Base-by-base conservation (phyloP, 2,329 filamentous ascomycete genomes). In the Zopfia rhizophila region DNA sequence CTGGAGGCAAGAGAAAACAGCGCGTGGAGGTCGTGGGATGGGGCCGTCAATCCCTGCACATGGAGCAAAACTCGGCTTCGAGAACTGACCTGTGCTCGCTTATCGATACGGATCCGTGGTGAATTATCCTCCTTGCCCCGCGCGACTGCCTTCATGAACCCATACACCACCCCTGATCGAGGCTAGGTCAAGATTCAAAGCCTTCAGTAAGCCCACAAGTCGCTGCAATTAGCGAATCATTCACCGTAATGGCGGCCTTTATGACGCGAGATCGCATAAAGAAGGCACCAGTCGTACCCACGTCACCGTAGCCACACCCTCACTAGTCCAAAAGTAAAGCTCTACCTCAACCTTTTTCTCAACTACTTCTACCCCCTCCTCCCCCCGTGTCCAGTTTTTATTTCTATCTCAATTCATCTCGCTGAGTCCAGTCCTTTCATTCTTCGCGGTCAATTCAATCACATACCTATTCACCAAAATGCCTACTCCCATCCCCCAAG, bases 401-500 rank as follows among this genome's bases (percentile, higher is more conserved):
- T 43, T 36, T 46, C 46, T 36, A 17, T 46, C 23, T 37, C 31
- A 22, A 42, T 27, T 24, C 19, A 30, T 25, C 22, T 25, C 35
- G 33, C 16, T 25, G 16, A 6, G 12, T 25, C 16, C 18, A 23
- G n/a, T 10, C 23, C 10, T 27, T 25, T 25, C 22, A 8, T 27
- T n/a, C 24, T 8, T 27, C 24, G 8, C 24, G n/a, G 8, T 27
- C 8, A 19, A 24, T 6, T 38, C 12, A 6, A 38, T 37, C 21
- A 19, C 25, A 35, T 30, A 39, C 45, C 35, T 39, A 41, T 30
- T 19, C 31, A 13, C 33, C 65, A 78, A 61, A 49, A 83, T 85
- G 82, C 80, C 81, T 76, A 75, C 81, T 61, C 57, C 72, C 65
- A 72, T 86, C 51, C 84, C 86, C 62, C 70, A 82, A 63, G 74